These are phyloP conservation scores for Aciculoconidium aculeatum DNA, from an alignment of 805 yeast species.

Conservation along the genomic window DNA sequence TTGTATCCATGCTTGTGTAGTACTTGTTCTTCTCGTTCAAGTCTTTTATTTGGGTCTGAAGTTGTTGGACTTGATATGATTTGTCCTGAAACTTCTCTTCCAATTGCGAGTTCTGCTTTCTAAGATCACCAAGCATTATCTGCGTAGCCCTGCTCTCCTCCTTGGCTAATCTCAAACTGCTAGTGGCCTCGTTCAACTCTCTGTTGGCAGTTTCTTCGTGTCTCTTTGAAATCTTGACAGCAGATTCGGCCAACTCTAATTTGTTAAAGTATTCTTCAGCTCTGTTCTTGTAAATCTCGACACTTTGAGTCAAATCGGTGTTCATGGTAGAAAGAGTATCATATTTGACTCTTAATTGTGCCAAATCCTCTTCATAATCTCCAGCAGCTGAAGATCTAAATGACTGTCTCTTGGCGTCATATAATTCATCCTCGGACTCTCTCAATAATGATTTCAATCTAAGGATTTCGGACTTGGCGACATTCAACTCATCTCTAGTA, in stretches of 20 bases:
- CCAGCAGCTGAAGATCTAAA: slow-evolving; percentile 30
- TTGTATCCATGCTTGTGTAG: slow-evolving; percentile 40
- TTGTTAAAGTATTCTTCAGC: slow-evolving; percentile 70
- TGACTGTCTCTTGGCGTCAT: slow-evolving; percentile 36
- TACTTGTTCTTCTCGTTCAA: slow-evolving; percentile 53
- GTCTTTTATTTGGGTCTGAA: slow-evolving; percentile 42
- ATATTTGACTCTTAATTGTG: slow-evolving; percentile 50
- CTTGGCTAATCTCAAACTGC: slow-evolving; percentile 41
- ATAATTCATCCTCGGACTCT: slow-evolving; percentile 40
- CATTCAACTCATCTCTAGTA: slow-evolving; percentile 38
- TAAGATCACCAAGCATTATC: slow-evolving; percentile 45
- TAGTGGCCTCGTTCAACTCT: slow-evolving; percentile 41
- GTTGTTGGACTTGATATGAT: slow-evolving; percentile 47
- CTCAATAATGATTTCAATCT: slow-evolving; percentile 36
- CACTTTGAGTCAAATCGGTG: slow-evolving; percentile 45
- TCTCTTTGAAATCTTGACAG: slow-evolving; percentile 56
- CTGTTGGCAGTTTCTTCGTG: slow-evolving; percentile 49
- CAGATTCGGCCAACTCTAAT: slow-evolving; percentile 73
- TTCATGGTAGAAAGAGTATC: slow-evolving; percentile 54
- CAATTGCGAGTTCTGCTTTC: slow-evolving; percentile 43
- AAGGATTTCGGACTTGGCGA: slow-evolving; percentile 36
- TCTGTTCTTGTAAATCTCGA: slow-evolving; percentile 60
- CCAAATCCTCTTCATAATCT: slow-evolving; percentile 34
- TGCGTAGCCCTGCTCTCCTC: slow-evolving; percentile 54
- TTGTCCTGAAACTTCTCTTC: slow-evolving; percentile 54